These are phyloP conservation scores for Quaeritorhiza haematococci DNA, from an alignment of 371 early-diverging fungal species.

Conservation along the genomic window DNA sequence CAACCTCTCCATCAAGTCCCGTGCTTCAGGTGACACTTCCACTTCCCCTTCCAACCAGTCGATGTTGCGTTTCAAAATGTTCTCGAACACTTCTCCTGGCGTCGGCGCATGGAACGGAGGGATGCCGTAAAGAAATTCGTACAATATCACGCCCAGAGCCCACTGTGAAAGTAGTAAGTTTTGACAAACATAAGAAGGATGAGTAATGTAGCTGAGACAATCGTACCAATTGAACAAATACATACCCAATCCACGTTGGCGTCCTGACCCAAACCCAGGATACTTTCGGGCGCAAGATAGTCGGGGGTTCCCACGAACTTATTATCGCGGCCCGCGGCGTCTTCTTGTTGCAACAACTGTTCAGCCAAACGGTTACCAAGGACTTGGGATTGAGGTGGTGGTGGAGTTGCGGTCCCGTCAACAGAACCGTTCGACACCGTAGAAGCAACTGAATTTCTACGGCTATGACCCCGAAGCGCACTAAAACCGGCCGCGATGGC, in stretches of 20 bases:
- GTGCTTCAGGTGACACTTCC: conserved; percentile 74
- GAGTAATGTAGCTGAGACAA: not conserved
- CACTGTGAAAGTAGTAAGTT: conserved; percentile 49
- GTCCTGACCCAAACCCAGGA: conserved; percentile 80
- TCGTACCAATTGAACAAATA: not conserved
- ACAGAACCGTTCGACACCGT: conserved; percentile 13
- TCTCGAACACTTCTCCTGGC: conserved; percentile 80
- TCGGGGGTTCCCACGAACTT: conserved; percentile 92
- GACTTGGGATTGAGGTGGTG: too few relatives aligned
- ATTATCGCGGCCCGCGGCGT: not conserved
- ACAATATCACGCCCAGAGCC: conserved; percentile 86
- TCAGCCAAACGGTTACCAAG: too few relatives aligned
- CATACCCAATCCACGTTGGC: conserved; percentile 86
- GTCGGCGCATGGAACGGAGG: conserved; percentile 87
- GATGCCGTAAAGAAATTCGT: conserved; percentile 82
- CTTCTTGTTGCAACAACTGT: too few relatives aligned
- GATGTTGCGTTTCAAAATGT: conserved; percentile 70
- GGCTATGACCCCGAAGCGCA: conserved; percentile 14
- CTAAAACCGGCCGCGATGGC: not conserved
- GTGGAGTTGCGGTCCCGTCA: conserved; percentile 6
- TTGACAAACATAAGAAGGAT: conserved; percentile 1
- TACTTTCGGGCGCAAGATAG: conserved; percentile 92
- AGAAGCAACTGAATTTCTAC: conserved; percentile 34
- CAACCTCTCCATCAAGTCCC: conserved; percentile 79
- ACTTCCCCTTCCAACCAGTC: conserved; percentile 55